Base-by-base conservation (phyloP, 2,329 filamentous ascomycete genomes). In the Aspergillus pseudoterreus region DNA sequence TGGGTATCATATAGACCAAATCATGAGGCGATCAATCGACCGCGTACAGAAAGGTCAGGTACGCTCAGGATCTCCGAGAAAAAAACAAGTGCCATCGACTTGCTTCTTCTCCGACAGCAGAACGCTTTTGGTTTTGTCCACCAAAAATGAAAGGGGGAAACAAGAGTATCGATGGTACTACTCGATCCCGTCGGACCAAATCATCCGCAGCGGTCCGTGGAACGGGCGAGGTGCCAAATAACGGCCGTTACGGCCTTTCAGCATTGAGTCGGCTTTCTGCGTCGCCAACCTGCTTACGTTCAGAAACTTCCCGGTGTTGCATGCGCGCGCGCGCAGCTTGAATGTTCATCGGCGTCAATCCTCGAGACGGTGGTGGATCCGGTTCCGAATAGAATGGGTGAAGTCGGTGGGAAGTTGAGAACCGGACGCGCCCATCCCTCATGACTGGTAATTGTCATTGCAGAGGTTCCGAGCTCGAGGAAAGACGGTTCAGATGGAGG, bases 401-500 rank as follows among this genome's bases (percentile, higher is more conserved):
- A 52, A 72, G 64, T 59, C 71, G 67, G 57, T 68, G 67, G 58
- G 69, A 69, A 57, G 68, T 70, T 49, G 65, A 70, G 64, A 71
- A 71, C 60, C 67, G 63, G 56, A 68, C 66, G 74, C 77, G 79
- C 70, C 81, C 82, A 74, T 85, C 87, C 82, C 87, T 90, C 86
- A 85, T 91, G 87, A 90, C 87, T 81, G 87, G 85, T 92, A 83
- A 82, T 78, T 76, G 75, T 83, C 94, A 97, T 89, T 96, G 92
- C 47, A 99, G 80, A 59, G 94, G 94, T 73, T 99, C 94, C 22
- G 92, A 96, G 35, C 90, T 96, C 60, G 90, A 96, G 41, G 91
- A 96, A 22, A 99, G 82, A 50, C 94, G 85, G 77, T 99, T 99
- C 46, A 99, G 84, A 72, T 99, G 94, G 44, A 99, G 87, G 75